Percentiles rank a stretch among this genome's conserved stretches.
These are phyloP conservation scores for Erythrobasidium hasegawianum DNA, from an alignment of 1,284 basidiomycete species.

Conservation along the genomic window DNA sequence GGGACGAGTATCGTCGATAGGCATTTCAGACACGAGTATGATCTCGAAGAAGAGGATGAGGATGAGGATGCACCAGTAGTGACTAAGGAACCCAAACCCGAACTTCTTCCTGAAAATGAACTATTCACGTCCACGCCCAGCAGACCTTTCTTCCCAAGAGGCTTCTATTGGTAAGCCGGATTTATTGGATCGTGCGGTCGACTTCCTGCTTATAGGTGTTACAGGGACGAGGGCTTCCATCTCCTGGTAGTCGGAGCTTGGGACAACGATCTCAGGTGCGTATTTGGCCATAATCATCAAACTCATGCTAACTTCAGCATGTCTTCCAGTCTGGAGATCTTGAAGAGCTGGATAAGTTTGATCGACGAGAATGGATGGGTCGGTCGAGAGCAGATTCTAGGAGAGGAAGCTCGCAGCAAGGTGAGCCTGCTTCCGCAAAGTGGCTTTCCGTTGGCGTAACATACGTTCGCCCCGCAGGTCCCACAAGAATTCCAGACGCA, in stretches of 20 bases:
- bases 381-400: constrained; percentile 87
- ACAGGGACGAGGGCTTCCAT: constrained; percentile 93
- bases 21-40: constrained; percentile 80
- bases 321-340: constrained; percentile 68
- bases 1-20: constrained; percentile 83
- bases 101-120: constrained; percentile 65
- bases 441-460: constrained; percentile 3
- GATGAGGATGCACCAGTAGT: constrained; percentile 41
- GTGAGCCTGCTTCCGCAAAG: constrained; percentile 50
- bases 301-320: neutral
- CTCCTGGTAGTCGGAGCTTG: constrained; percentile 81
- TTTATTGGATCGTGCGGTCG: neutral
- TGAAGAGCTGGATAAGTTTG: constrained; percentile 81
- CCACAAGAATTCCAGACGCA: constrained; percentile 85
- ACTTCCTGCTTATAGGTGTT: constrained; percentile 10
- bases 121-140: constrained; percentile 91
- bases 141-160: constrained; percentile 89
- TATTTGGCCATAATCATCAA: neutral
- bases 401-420: constrained; percentile 88
- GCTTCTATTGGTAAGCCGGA: constrained; percentile 77
- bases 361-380: constrained; percentile 94
- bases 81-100: constrained; percentile 53
- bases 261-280: constrained; percentile 82
- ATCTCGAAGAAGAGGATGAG: constrained; percentile 65
- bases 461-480: constrained; percentile 55